Percentiles rank a stretch among this genome's conserved stretches.
These are phyloP conservation scores for Lagenaria siceraria DNA, from an alignment of 306 rosid genomes.

Conservation along the genomic window DNA sequence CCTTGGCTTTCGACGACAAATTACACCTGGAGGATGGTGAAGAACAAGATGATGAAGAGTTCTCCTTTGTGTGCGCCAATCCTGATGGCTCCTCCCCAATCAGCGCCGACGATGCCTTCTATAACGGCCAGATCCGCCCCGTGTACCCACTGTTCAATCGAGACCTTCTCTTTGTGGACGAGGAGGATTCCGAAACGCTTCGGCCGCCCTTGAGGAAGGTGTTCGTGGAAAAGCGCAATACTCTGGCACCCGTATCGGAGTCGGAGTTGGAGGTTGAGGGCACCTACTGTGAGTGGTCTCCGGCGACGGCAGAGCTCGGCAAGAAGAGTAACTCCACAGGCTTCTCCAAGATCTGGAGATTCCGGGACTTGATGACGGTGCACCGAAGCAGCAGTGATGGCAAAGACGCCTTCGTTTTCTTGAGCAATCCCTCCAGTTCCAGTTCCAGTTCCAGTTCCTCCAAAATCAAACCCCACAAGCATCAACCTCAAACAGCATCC, in stretches of 20 bases:
- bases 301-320: conserved; percentile 23
- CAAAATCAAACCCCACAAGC: conserved; percentile 2
- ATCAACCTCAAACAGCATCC: not conserved
- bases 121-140: conserved; percentile 72
- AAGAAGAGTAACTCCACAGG: conserved; percentile 84
- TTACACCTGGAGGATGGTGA: not conserved
- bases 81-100: conserved; percentile 44
- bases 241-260: conserved; percentile 12
- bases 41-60: conserved; percentile 42
- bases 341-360: conserved; percentile 61
- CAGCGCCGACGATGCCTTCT: conserved; percentile 61
- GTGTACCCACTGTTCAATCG: conserved; percentile 53
- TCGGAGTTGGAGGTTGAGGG: conserved; percentile 26
- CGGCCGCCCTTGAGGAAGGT: conserved; percentile 44
- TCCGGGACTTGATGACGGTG: conserved; percentile 35
- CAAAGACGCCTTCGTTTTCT: conserved; percentile 63
- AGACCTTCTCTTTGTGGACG: conserved; percentile 37
- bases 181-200: conserved; percentile 6
- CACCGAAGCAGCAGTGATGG: conserved; percentile 83
- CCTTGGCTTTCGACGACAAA: not conserved
- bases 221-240: conserved; percentile 22
- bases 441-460: conserved; percentile 1
- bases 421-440: conserved; percentile 21
- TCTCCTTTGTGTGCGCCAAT: conserved; percentile 43
- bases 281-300: conserved; percentile 62